phyloP scores from a whole-genome alignment of 352 stramenopile species.

The Hyaloperonospora brassicae region DNA sequence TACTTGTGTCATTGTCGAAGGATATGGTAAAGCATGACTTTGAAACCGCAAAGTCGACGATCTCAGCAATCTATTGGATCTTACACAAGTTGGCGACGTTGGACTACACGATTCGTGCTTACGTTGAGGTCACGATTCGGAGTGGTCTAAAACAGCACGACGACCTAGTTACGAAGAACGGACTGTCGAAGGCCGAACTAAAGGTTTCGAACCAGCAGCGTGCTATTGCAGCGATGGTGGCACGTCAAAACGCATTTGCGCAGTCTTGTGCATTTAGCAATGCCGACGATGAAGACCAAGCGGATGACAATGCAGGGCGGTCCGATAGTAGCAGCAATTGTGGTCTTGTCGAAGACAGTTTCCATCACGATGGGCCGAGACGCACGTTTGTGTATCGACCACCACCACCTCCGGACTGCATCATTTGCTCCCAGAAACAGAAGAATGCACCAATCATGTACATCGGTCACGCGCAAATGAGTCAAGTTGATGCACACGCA shows the following conservation, averaged over 20 bases:
- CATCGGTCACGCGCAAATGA: conserved; percentile 75
- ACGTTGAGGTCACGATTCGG: conserved; percentile 28
- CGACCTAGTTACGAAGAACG: conserved; percentile 38
- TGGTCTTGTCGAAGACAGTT: conserved; percentile 14
- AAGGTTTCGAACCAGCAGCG: conserved; percentile 77
- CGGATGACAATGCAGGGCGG: conserved; percentile 30
- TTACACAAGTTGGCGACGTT: conserved; percentile 52
- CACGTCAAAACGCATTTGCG: conserved; percentile 68
- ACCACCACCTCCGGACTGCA: conserved; percentile 63
- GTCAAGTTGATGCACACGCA: conserved; percentile 44
- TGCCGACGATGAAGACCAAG: conserved; percentile 60
- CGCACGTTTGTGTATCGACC: conserved; percentile 56
- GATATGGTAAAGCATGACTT: conserved; percentile 74
- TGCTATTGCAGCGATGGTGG: conserved; percentile 78
- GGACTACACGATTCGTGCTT: conserved; percentile 42
- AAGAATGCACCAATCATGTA: conserved; percentile 81
- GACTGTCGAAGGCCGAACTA: conserved; percentile 59
- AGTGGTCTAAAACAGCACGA: conserved; percentile 54
- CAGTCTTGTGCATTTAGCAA: conserved; percentile 59
- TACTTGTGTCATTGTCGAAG: conserved; percentile 51
- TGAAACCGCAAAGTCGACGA: conserved; percentile 67
- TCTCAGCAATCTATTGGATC: conserved; percentile 78
- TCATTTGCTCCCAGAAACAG: conserved; percentile 83
- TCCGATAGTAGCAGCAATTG: conserved; percentile 17
- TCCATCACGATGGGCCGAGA: conserved; percentile 12